Conservation (phyloP, 202 grass and related monocot genomes). For the Elaeis oleifera region DNA sequence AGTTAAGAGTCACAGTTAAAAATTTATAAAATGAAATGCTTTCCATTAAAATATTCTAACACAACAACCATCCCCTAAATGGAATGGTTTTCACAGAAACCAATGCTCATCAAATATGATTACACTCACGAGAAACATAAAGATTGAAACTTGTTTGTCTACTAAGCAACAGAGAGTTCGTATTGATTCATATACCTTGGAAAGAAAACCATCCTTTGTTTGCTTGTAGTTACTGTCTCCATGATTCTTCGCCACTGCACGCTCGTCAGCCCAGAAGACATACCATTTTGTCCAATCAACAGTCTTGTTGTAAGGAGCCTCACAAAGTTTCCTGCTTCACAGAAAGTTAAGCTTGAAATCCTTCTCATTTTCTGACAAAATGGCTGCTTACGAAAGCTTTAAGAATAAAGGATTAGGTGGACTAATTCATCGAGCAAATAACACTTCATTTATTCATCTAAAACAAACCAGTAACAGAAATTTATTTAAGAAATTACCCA, state of each 20-base stretch:
- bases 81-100: too few species aligned
- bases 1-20: too few species aligned
- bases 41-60: too few species aligned
- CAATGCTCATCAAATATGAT: too few species aligned
- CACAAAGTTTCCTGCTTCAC: slow-evolving; percentile 76
- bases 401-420: not conserved
- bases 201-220: slow-evolving; percentile 74
- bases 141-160: too few species aligned
- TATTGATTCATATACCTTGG: slow-evolving; percentile 50
- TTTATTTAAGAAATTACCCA: slow-evolving; percentile 36
- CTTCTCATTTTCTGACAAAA: not conserved
- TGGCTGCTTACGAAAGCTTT: not conserved
- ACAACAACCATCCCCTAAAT: too few species aligned
- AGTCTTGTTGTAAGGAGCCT: slow-evolving; percentile 80
- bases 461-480: too few species aligned
- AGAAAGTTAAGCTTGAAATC: slow-evolving; percentile 22
- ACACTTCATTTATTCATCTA: too few species aligned
- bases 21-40: too few species aligned
- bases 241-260: slow-evolving; percentile 92
- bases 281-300: slow-evolving; percentile 99
- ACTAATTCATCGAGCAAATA: too few species aligned
- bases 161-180: not conserved
- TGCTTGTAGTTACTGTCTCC: slow-evolving; percentile 84
- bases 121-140: too few species aligned
- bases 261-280: slow-evolving; percentile 85